Base-by-base conservation (phyloP, 495 filamentous ascomycete species). In the Trichoderma parareesei region DNA sequence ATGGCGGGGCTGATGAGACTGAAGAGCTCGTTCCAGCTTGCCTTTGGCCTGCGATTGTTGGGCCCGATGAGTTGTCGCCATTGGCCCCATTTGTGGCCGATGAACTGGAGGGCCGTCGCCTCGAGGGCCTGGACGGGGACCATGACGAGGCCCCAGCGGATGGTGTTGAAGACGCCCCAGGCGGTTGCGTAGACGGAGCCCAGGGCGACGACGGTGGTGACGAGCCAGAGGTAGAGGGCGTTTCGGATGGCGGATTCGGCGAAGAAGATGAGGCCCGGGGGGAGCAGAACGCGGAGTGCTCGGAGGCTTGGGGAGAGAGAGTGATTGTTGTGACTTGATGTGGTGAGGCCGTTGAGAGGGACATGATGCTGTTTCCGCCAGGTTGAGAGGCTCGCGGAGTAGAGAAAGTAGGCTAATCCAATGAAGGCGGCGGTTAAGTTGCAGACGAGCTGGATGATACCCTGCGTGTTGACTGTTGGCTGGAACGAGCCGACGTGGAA, bases 121-220 rank as follows among this genome's bases (percentile, higher is more conserved):
- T 92, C 87, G 9, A 91, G 71, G 0, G 88, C 77, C 64, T 85
- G 81, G 0, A 90, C 88, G 0, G 88, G 87, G 1, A 91, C 87
- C 89, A 90, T 92, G 38, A 90, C 77, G 4, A 92, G 74, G 1
- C 89, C 88, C 88, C 88, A 91, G n/a, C 88, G 81, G 65, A 92
- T 90, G 0, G 88, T 90, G 66, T 82, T 89, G 76, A 92, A 91
- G 44, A 90, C 77, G 14, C 87, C 84, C 88, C 87, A 91, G 2
- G 88, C 87, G 3, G 88, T 90, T 1, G 86, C 85, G 73, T 90
- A 91, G 37, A 84, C 79, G 1, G 74, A 68, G 4, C 87, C 87
- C 65, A 91, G 75, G 0, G 78, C 68, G 0, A 92, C 78, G 44
- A 91, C 88, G 10, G 78, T 79, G 49, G 74, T 80, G n/a, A 90